Evolutionary conservation across 257 asterid species (phyloP), one percentile per base, ranked within the genome.

Genomic region (Paulownia fortunei): DNA sequence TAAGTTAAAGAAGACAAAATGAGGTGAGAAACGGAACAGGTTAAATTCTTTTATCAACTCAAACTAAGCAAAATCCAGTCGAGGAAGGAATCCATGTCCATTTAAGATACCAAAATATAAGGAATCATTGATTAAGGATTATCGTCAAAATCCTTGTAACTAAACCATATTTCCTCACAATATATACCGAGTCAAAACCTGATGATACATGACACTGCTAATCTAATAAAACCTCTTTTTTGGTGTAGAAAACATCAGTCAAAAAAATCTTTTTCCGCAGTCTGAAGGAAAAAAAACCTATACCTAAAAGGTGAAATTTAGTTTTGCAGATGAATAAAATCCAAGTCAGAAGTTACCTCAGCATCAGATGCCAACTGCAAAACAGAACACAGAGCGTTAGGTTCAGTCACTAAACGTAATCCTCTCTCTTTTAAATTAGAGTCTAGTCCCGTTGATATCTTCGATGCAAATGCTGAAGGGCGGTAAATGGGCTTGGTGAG

Each of bases 341-440:
- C 44, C 56, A 62, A 76, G 55, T 32, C 59, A 63, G 77, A 80
- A 47, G 78, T 47, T 87, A 95, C 99, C 98, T 90, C 98, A 71
- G 86, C 81, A 87, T 93, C 97, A 62, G 99, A 67, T 69, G 88
- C 79, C 86, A 85, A 84, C 85, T 91, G 98, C 87, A 95, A 88
- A 80, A 93, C 77, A 42, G 97, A 90, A 76, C 87, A 88, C 84
- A 95, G 74, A 76, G 84, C 77, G 19, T 76, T 84, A 72, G 99
- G 88, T 67, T 92, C 95, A 23, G 98, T 93, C 68, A 78, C 80
- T 71, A 95, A 82, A 61, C 94, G 94, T 68, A 90, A 82, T 69
- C 99, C 99, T 84, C 81, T 87, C 81, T 89, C 98, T 82, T 84
- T 89, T 34, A 46, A 61, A 56, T 67, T 63, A 65, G 70, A 73